Base-by-base conservation (phyloP, 352 stramenopile species). In the Aphanomyces invadans region DNA sequence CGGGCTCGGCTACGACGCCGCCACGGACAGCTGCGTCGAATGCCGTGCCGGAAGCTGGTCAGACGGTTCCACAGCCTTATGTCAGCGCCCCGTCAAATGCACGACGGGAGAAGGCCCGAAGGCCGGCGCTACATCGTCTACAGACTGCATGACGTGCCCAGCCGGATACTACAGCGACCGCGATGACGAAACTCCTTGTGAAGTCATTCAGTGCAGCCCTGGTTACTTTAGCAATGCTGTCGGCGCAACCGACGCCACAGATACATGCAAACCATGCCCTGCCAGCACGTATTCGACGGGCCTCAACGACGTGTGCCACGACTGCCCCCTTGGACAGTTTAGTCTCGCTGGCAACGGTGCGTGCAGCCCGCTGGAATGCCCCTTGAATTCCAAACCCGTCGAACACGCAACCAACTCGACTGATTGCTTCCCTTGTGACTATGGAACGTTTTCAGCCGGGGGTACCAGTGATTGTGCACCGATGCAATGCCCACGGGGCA, bases 101-200 rank as follows among this genome's bases (percentile, higher is more conserved):
- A 36, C 70, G 1, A 49, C 33, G 1, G 76, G 76, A 7, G 76
- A 62, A 59, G 61, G 73, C 5, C 74, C 76, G 23, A 65, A 65
- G 29, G 69, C 63, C 0, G 74, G 73, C 4, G 76, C 74, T 2
- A 61, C 64, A 3, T 73, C 73, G 21, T 62, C 33, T 5, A 77
- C 68, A 19, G 71, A 75, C 55, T 83, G 76, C 54, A 45, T 70
- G 42, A 31, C 70, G 25, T 81, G 74, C 29, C 67, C 73, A 0
- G 57, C 42, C 2, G 74, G 76, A 23, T 70, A 74, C 29, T 83
- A 78, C 68, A 65, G 57, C n/a, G 57, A 51, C 19, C 46, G 53
- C 39, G 57, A 65, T 32, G 76, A 79, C 54, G 62, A 59, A 2
- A 73, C 55, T n/a, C 57, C 57, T 25, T 83, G 74, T 15, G 38